Evolutionary conservation across 306 rosid species (phyloP).

Genomic region (Gillenia trifoliata): DNA sequence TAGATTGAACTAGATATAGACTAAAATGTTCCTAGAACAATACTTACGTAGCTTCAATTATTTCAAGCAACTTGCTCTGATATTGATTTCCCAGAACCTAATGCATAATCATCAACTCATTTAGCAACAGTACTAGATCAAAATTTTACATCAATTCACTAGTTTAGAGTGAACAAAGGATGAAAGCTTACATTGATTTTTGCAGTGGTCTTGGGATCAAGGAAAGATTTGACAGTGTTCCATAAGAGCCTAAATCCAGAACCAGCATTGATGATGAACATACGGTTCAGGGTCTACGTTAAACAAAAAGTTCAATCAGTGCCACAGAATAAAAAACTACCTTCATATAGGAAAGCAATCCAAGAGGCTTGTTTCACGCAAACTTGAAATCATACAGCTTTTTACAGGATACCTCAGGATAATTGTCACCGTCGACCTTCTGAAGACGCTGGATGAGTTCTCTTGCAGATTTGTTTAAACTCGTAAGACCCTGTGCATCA

Average conservation of each 20-base stretch:
- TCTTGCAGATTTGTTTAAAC: slow-evolving; percentile 84
- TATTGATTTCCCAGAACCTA: slow-evolving; percentile 89
- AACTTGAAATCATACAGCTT: background rate
- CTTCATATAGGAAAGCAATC: background rate
- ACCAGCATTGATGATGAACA: slow-evolving; percentile 98
- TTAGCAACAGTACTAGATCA: slow-evolving; percentile 20
- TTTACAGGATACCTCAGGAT: slow-evolving; percentile 73
- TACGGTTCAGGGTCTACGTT: slow-evolving; percentile 67
- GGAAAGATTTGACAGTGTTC: slow-evolving; percentile 86
- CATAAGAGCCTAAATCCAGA: slow-evolving; percentile 92
- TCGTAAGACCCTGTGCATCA: slow-evolving; percentile 55
- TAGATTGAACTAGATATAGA: background rate
- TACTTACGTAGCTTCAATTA: slow-evolving; percentile 68
- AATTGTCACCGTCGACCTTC: slow-evolving; percentile 95
- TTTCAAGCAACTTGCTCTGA: slow-evolving; percentile 93
- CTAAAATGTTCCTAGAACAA: background rate
- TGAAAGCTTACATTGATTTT: slow-evolving; percentile 65
- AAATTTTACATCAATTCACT: background rate
- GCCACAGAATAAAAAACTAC: slow-evolving; percentile 5
- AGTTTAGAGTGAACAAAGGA: background rate
- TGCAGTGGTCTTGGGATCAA: slow-evolving; percentile 85
- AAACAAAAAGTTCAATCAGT: slow-evolving; percentile 13
- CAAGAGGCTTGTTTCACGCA: background rate
- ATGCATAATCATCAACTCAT: slow-evolving; percentile 10
- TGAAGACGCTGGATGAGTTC: slow-evolving; percentile 79